A percentile compares a stretch with the other conserved stretches of the same genome.
These are phyloP conservation scores for Cyclocybe aegerita DNA, from an alignment of 768 basidiomycete species.

Conservation along the genomic window DNA sequence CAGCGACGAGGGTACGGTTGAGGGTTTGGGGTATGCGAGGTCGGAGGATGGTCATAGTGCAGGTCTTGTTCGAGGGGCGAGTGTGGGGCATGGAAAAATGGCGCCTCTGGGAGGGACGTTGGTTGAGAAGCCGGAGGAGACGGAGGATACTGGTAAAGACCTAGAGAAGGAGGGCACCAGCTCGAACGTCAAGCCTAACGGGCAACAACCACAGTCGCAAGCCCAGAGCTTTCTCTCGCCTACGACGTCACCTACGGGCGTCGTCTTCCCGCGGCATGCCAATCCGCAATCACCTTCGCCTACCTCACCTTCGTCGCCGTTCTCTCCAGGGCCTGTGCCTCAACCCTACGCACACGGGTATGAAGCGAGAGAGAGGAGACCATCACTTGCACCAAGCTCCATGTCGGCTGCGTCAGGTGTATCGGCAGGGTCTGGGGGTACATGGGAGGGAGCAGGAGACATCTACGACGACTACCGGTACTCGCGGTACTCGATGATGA, in stretches of 20 bases:
- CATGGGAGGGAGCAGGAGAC: constrained; percentile 68
- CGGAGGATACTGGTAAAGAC: no score
- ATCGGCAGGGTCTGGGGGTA: constrained; percentile 20
- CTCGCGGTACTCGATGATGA: constrained; percentile 55
- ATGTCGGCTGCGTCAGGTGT: constrained; percentile 6
- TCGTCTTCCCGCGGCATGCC: no score
- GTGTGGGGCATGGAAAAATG: neutral
- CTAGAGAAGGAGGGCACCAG: no score
- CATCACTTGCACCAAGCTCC: constrained; percentile 26
- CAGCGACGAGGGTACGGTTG: constrained; percentile 22
- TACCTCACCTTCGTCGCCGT: no score
- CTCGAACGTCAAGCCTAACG: no score
- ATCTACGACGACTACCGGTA: constrained; percentile 84
- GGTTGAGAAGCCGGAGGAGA: neutral
- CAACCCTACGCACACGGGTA: no score
- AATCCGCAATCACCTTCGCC: no score
- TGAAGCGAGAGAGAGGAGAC: constrained; percentile 16
- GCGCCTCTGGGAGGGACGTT: neutral
- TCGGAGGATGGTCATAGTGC: constrained; percentile 17
- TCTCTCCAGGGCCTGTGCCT: no score
- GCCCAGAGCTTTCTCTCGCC: no score
- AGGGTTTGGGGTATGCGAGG: constrained; percentile 21
- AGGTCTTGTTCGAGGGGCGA: neutral
- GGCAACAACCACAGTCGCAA: no score
- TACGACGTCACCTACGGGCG: no score